phyloP scores from a whole-genome alignment of 192 early-diverging fungal genomes.

The Entophlyctis luteolus region DNA sequence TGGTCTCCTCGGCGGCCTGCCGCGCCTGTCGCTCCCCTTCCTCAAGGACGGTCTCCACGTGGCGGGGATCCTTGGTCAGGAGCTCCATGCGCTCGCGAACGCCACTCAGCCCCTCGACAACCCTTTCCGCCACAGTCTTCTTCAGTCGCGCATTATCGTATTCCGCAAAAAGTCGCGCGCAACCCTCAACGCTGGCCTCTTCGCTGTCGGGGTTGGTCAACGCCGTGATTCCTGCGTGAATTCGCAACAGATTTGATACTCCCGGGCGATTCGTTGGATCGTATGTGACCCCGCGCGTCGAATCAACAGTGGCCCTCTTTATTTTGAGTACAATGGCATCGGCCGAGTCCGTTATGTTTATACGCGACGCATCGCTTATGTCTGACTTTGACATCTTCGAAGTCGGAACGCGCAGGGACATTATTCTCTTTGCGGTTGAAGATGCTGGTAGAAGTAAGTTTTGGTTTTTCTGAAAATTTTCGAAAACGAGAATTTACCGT shows the following conservation, averaged over 20 bases:
- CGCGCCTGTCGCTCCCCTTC: conserved; percentile 64
- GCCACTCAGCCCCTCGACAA: conserved; percentile 58
- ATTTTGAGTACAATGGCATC: conserved; percentile 65
- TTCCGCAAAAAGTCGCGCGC: conserved; percentile 44
- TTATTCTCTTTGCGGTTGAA: conserved; percentile 64
- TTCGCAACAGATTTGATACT: conserved; percentile 76
- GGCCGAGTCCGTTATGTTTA: conserved; percentile 72
- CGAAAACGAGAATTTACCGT: conserved; percentile 44
- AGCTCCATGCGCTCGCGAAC: conserved; percentile 62
- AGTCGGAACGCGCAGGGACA: conserved; percentile 75
- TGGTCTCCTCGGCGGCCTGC: conserved; percentile 55
- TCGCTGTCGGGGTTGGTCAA: conserved; percentile 22
- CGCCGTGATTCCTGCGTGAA: conserved; percentile 57
- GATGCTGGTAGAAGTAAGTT: conserved; percentile 21
- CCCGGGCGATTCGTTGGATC: conserved; percentile 71
- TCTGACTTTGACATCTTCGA: conserved; percentile 91
- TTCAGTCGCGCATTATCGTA: conserved; percentile 67
- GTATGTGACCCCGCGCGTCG: conserved; percentile 61
- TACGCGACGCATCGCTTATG: conserved; percentile 62
- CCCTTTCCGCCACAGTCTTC: conserved; percentile 61
- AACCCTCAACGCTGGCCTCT: conserved; percentile 40
- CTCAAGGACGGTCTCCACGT: conserved; percentile 62
- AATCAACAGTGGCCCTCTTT: conserved; percentile 67
- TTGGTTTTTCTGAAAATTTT: neutral
- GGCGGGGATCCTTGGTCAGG: conserved; percentile 54